Evolutionary conservation across 2,329 filamentous ascomycete species (phyloP).

Genomic region (Scedosporium apiospermum): DNA sequence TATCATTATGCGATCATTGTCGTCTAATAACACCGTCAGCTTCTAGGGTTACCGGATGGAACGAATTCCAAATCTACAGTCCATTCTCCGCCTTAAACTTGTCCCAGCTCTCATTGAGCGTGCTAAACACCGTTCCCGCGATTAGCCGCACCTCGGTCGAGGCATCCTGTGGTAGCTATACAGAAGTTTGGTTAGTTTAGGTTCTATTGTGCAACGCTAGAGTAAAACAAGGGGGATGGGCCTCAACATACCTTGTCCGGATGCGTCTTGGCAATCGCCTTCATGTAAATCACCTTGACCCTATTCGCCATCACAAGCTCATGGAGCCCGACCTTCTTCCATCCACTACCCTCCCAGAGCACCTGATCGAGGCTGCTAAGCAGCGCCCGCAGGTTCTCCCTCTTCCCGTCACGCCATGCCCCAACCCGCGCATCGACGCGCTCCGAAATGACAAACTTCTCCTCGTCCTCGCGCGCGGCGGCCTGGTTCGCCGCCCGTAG

Average conservation of each 20-base stretch:
- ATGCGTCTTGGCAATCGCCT: constrained; percentile 96
- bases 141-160: constrained; percentile 57
- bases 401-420: constrained; percentile 82
- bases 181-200: constrained; percentile 5
- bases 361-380: constrained; percentile 80
- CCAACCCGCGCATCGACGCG: constrained; percentile 71
- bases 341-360: constrained; percentile 83
- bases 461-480: constrained; percentile 78
- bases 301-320: constrained; percentile 88
- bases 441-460: constrained; percentile 84
- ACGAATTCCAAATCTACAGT: constrained; percentile 27
- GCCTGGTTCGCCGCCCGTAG: constrained; percentile 77
- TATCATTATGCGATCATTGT: background rate
- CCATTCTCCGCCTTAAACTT: constrained; percentile 63
- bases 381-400: constrained; percentile 83
- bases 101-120: constrained; percentile 64
- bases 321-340: constrained; percentile 94
- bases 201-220: constrained; percentile 6
- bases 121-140: constrained; percentile 55
- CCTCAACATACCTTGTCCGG: constrained; percentile 77
- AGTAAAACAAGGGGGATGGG: background rate
- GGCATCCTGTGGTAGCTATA: constrained; percentile 53
- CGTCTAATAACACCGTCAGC: background rate
- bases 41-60: background rate
- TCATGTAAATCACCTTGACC: constrained; percentile 98